Evolutionary conservation across 2,329 filamentous ascomycete species (phyloP), one percentile per base, ranked within the genome.

Genomic region (Davidsoniella neocaledoniae): DNA sequence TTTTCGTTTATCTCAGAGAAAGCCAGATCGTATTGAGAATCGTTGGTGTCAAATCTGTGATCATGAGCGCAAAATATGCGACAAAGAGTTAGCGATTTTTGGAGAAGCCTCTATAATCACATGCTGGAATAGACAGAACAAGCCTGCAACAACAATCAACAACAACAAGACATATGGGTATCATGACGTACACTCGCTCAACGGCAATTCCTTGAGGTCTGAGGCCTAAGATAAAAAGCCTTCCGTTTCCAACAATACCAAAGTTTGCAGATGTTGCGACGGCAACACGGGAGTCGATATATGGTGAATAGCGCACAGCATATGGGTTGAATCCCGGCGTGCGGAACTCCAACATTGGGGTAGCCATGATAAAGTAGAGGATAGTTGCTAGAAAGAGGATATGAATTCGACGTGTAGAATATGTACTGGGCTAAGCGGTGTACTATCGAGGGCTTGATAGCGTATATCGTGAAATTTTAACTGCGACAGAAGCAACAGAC

Each of bases 1-100:
- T 91, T 94, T 68, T 95, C 90, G 68, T 98, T 88, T 57, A 86
- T 77, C 68, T 98, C 91, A 16, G 87, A 94, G 87, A 91, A 96
- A 23, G 88, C 77, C 48, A 91, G 72, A 66, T 98, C 91, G 66
- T 94, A 98, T 56, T 96, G 81, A 42, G 88, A 85, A 64, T 98
- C 91, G 69, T 96, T 93, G 9, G 91, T 98, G 61, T 95, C 90
- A 68, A 90, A 98, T 61, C 84, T 90, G 57, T 16, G 10, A 14
- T 36, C 21, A n/a, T 48, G 9, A 38, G 33, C 39, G 49, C 17
- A 48, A 25, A 25, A 33, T 12, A 33, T 33, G 29, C 29, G 33
- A 38, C 26, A 9, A n/a, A 3, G 12, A 48, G 17, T 42, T 37
- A 26, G 33, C 25, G 14, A 12, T 16, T 23, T 21, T 16, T 19